Evolutionary conservation across 768 basidiomycete genomes (phyloP).

Genomic region (Suillus fuscotomentosus): DNA sequence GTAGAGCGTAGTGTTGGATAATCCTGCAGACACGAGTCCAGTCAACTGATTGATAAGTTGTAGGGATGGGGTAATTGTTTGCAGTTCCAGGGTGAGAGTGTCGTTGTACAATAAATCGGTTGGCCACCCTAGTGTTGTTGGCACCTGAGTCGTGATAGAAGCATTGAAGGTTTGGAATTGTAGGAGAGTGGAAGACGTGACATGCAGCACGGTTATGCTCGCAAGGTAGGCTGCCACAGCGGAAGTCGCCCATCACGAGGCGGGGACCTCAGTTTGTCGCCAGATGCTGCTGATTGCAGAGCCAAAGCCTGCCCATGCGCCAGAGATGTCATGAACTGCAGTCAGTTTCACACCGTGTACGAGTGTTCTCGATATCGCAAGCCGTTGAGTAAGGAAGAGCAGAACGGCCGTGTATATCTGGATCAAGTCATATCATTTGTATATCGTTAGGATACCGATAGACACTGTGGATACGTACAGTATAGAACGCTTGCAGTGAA

Average conservation of each 20-base stretch:
- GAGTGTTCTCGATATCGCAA: neutral
- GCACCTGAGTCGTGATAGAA: neutral
- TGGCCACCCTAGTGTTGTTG: neutral
- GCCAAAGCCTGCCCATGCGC: neutral
- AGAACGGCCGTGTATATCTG: too few relatives aligned
- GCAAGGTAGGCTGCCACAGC: neutral
- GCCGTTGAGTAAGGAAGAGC: neutral
- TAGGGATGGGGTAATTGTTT: neutral
- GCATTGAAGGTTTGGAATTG: neutral
- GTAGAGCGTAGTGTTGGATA: neutral
- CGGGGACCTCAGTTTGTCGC: neutral
- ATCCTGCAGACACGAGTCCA: neutral
- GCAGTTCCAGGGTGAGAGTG: too few relatives aligned
- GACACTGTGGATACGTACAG: too few relatives aligned
- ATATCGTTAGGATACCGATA: too few relatives aligned
- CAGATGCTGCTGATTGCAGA: neutral
- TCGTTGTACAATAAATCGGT: too few relatives aligned
- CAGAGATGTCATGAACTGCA: neutral
- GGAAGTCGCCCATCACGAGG: neutral
- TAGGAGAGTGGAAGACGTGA: neutral
- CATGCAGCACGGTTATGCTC: neutral
- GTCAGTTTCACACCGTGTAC: neutral
- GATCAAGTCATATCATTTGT: too few relatives aligned
- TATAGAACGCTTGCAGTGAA: too few relatives aligned
- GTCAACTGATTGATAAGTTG: neutral